These are phyloP conservation scores for Fusarium newnesense DNA, from an alignment of 2,329 filamentous ascomycete genomes.

Conservation along the genomic window DNA sequence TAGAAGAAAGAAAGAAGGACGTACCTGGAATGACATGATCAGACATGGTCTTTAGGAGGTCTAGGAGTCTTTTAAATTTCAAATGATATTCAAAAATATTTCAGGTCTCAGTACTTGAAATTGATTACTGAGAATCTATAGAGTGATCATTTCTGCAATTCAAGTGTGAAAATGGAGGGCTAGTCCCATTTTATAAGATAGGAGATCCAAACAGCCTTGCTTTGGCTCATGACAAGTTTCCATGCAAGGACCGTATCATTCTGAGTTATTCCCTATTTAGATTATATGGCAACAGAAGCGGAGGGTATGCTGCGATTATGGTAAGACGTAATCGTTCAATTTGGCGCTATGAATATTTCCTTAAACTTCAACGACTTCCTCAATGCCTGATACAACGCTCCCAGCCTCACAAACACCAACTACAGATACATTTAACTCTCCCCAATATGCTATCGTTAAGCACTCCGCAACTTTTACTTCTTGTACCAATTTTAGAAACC, in stretches of 20 bases:
- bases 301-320: not conserved
- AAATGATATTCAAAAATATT: not conserved
- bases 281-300: not conserved
- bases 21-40: not conserved
- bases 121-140: not conserved
- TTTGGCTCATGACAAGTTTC: not conserved
- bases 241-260: not conserved
- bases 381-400: not conserved
- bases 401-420: not conserved
- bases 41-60: not conserved
- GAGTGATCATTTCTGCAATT: no score
- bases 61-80: not conserved
- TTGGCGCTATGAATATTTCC: not conserved
- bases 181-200: not conserved
- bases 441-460: not conserved
- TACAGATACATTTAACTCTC: not conserved
- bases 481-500: constrained; percentile 31
- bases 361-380: not conserved
- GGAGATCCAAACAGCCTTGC: not conserved
- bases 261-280: no score
- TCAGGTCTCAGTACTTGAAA: not conserved
- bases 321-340: not conserved
- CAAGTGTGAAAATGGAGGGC: not conserved
- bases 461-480: not conserved
- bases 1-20: not conserved